Evolutionary conservation across 2,329 filamentous ascomycete genomes (phyloP).

Genomic region (Raffaelea albimanens): DNA sequence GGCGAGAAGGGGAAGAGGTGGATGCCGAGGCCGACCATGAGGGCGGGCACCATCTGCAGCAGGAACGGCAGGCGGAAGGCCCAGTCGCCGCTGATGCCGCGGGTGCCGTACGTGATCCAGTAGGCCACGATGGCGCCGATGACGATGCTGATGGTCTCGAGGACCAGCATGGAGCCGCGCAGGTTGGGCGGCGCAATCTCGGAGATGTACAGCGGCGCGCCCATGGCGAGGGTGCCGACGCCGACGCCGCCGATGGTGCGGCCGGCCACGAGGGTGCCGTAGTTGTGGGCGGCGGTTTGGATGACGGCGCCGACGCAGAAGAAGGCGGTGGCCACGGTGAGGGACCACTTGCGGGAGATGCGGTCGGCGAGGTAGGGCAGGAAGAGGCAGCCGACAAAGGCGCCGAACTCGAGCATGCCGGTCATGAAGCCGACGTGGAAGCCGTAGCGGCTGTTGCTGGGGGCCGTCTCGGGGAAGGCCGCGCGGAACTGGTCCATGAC

Average conservation of each 20-base stretch:
- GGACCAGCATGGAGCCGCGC: slow-evolving; percentile 58
- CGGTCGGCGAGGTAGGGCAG: neutral
- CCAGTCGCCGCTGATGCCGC: neutral
- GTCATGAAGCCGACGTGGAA: neutral
- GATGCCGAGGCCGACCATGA: neutral
- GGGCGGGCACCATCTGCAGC: slow-evolving; percentile 3
- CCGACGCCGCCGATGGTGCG: slow-evolving; percentile 28
- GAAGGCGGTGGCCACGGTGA: slow-evolving; percentile 16
- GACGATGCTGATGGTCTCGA: slow-evolving; percentile 65
- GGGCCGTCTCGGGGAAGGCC: too few relatives aligned
- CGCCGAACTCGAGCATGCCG: neutral
- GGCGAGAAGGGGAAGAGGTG: slow-evolving; percentile 9
- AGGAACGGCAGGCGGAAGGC: slow-evolving; percentile 1
- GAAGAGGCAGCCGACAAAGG: neutral
- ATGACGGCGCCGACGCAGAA: slow-evolving; percentile 51
- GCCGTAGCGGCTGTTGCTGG: too few relatives aligned
- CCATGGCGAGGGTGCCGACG: slow-evolving; percentile 36
- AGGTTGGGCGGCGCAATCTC: slow-evolving; percentile 49
- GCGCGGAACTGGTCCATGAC: too few relatives aligned
- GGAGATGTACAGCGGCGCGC: slow-evolving; percentile 59
- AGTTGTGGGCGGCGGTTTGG: slow-evolving; percentile 47
- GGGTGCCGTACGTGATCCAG: slow-evolving; percentile 43
- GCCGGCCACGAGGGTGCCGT: slow-evolving; percentile 43
- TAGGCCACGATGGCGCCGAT: slow-evolving; percentile 42
- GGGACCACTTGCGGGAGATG: neutral